Base-by-base conservation (phyloP, 2,329 filamentous ascomycete genomes). In the Aschersonia sp. region DNA sequence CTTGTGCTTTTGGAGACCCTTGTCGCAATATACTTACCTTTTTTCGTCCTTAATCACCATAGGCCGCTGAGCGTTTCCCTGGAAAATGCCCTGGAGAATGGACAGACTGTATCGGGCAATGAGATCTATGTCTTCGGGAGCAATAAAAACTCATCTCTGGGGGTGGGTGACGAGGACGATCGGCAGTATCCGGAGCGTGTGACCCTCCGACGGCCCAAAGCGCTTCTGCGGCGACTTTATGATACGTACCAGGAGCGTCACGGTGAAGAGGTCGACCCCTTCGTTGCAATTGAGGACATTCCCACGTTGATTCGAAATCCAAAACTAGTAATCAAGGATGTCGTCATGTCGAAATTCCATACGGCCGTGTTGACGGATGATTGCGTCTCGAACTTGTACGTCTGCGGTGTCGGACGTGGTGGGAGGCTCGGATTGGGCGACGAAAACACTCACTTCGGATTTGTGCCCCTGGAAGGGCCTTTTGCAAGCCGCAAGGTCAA, bases 51-150 rank as follows among this genome's bases (percentile, higher is more conserved):
- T n/a, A 10, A 40, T 38, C n/a, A 9, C 45, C 4, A 29, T 42
- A 63, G 60, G 42, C 30, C 50, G 35, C 20, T 47, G 32, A 59
- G 54, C 31, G 32, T 44, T 7, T 51, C 53, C 2, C 51, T 56
- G 45, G 50, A 53, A 40, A 43, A 47, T 29, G 52, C 53, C 2
- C 51, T 56, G 45, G 50, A 53, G 38, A 43, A 47, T 29, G 52
- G 51, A 5, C 51, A 51, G 29, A 53, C 56, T 20, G 51, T 56
- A 4, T 51, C 56, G 30, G 91, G 88, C 6, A 87, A 95, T 57
- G 92, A 98, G 59, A 69, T 96, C 1, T 97, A 88, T 58, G 84
- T 88, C 1, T 96, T 97, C 65, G 92, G 92, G 45, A 97, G 89
- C 65, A 98, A 96, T 66, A 94, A 92, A 59, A 98, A 98, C 56